Evolutionary conservation across 768 basidiomycete species (phyloP).

Genomic region (Podaxis pistillaris): DNA sequence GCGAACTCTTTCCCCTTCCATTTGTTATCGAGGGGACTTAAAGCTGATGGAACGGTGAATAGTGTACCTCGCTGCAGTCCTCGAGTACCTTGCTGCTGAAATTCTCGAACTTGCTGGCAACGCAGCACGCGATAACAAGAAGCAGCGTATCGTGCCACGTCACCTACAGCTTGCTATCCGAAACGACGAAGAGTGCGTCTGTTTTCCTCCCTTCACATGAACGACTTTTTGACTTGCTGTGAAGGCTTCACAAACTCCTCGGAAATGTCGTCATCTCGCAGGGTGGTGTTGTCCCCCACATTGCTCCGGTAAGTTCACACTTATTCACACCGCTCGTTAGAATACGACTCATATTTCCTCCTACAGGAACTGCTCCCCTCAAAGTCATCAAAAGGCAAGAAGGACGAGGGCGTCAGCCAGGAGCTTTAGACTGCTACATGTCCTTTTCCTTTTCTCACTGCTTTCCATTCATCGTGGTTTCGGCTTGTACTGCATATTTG

Average conservation of each 20-base stretch:
- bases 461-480: conserved; percentile 7
- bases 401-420: conserved; percentile 20
- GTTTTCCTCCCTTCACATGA: not conserved
- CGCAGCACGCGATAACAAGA: conserved; percentile 88
- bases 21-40: not conserved
- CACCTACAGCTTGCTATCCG: conserved; percentile 94
- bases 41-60: not conserved
- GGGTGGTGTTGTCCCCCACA: conserved; percentile 63
- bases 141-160: conserved; percentile 93
- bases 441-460: conserved; percentile 12
- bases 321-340: conserved; percentile 11
- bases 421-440: conserved; percentile 11
- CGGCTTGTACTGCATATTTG: conserved; percentile 13
- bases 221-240: conserved; percentile 12
- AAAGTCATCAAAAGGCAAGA: conserved; percentile 34
- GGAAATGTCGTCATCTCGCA: conserved; percentile 88
- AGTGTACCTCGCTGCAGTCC: conserved; percentile 91
- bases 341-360: conserved; percentile 27
- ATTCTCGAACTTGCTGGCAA: conserved; percentile 92
- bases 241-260: conserved; percentile 74
- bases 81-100: conserved; percentile 91
- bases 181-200: conserved; percentile 79
- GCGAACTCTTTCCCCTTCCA: not conserved
- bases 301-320: conserved; percentile 25
- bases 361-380: conserved; percentile 40